Evolutionary conservation across 1,139 yeast genomes (phyloP).

Genomic region (Diutina sp.): DNA sequence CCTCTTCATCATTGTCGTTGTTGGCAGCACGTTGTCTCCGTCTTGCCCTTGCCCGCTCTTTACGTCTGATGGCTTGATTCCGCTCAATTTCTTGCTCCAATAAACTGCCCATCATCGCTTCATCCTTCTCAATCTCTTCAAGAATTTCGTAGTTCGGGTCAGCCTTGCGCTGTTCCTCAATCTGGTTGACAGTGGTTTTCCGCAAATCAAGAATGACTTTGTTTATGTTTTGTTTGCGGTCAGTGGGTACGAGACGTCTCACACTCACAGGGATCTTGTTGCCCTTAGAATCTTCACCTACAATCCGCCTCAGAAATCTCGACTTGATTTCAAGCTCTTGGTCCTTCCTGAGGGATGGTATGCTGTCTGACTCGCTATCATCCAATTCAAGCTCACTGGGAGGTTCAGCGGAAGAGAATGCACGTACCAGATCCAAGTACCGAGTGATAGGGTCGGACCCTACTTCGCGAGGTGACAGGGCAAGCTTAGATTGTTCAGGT

Average conservation of each 20-base stretch:
- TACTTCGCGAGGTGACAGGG: background rate
- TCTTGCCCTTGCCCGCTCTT: constrained; percentile 16
- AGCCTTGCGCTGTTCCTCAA: background rate
- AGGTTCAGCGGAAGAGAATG: background rate
- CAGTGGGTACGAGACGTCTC: background rate
- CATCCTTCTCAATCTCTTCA: background rate
- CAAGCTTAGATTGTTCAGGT: background rate
- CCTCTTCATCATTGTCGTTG: background rate
- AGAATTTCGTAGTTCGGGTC: background rate
- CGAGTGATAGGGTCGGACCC: background rate
- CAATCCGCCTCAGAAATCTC: background rate
- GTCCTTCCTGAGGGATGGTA: background rate
- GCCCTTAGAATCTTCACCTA: background rate
- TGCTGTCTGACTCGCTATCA: background rate
- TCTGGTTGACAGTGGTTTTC: background rate
- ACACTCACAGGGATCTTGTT: background rate
- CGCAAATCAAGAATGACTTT: background rate
- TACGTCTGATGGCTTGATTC: constrained; percentile 35
- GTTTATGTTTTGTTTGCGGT: background rate
- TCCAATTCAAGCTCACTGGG: background rate
- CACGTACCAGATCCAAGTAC: background rate
- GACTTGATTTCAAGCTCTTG: background rate
- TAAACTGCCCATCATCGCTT: constrained; percentile 10
- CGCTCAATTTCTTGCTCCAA: constrained; percentile 53
- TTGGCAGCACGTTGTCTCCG: background rate